Conservation (phyloP, 2,329 filamentous ascomycete genomes). For the Aaosphaeria arxii region DNA sequence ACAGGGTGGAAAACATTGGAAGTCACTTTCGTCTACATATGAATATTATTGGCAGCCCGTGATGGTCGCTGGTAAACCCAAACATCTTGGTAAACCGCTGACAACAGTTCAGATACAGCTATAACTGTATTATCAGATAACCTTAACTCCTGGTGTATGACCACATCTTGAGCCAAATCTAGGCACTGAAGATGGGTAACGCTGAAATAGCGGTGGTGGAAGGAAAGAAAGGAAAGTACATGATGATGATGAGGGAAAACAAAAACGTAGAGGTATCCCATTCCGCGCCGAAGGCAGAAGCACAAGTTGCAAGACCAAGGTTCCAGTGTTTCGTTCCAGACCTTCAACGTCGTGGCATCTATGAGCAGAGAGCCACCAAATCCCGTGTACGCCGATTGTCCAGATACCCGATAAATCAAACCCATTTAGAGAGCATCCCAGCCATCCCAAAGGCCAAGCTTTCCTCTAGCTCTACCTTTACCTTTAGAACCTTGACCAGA, state of each 20-base stretch:
- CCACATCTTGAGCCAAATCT: no score
- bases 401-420: slow-evolving; percentile 17
- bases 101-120: no score
- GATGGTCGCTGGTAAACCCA: no score
- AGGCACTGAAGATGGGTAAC: neutral
- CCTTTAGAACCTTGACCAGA: slow-evolving; percentile 26
- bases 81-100: no score
- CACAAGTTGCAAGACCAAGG: neutral
- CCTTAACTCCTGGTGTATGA: no score
- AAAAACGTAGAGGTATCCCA: neutral
- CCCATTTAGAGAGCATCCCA: slow-evolving; percentile 35
- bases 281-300: neutral
- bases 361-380: no score
- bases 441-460: slow-evolving; percentile 31
- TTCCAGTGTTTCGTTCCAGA: neutral
- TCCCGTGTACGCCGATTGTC: neutral
- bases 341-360: neutral
- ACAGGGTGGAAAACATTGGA: no score
- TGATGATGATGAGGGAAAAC: neutral
- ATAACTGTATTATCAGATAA: no score
- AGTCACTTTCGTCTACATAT: no score
- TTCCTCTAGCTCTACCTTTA: slow-evolving; percentile 32
- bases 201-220: neutral
- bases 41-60: no score
- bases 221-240: neutral